Base-by-base conservation (phyloP, 805 yeast species). In the Monosporozyma unispora region DNA sequence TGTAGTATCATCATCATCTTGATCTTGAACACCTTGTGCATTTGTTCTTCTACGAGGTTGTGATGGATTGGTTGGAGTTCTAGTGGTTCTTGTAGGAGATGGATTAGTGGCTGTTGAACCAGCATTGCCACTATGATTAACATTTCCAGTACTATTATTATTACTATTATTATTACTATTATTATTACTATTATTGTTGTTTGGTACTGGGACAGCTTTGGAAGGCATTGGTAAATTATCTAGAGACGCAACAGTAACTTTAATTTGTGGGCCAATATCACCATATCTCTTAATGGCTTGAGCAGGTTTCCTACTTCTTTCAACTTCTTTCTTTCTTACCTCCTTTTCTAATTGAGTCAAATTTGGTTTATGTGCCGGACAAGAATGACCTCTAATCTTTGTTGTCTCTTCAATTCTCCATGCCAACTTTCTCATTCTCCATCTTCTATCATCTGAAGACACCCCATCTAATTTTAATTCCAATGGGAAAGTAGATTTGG, bases 351-450 rank as follows among this genome's bases (percentile, higher is more conserved):
- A 39, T 42, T 55, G 53, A 35, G 55, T 69, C 46, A 81, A 68
- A 57, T 82, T 82, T 10, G 67, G 54, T 39, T 64, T 64, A 62
- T 87, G 96, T 33, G 68, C 52, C 8, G 67, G 63, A 67, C 96
- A 89, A 28, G 81, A 69, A 56, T 69, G 62, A 2, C 80, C 76
- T 53, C 76, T 74, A 16, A 87, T 73, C 58, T 81, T 79, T n/a
- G 82, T 76, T 45, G 75, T 76, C 62, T 93, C 98, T 61, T 91
- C 96, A 14, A 93, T 77, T 60, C 87, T 76, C 98, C 98, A 93
- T 50, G 76, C 76, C 40, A 93, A 68, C 62, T 88, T 87, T 45
- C 96, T 75, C 90, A 93, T 83, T 67, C 95, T 77, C 99, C 99
- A 93, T 54, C 96, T 73, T 54, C 70, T 66, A 50, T 77, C 82